phyloP scores from a whole-genome alignment of 2,329 filamentous ascomycete species.

The Ophiostoma perfectum region DNA sequence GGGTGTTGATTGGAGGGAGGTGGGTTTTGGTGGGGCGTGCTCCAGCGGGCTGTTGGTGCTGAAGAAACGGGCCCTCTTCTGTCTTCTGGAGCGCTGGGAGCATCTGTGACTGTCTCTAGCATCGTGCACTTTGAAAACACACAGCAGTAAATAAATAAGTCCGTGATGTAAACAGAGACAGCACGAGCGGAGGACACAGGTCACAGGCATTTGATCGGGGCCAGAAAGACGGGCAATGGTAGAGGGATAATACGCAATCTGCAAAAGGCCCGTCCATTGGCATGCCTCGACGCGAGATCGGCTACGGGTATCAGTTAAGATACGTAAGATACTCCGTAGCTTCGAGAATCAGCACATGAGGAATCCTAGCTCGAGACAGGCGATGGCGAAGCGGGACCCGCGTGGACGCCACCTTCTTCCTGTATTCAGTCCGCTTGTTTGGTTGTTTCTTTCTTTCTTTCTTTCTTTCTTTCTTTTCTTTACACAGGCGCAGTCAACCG shows the following conservation, averaged over 20 bases:
- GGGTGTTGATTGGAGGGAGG: conserved; percentile 24
- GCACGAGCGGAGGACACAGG: conserved; percentile 5
- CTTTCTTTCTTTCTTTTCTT: too few relatives aligned
- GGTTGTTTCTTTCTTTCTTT: too few relatives aligned
- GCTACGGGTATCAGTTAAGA: background rate
- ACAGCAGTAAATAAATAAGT: background rate
- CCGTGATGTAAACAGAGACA: background rate
- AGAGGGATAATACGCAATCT: background rate
- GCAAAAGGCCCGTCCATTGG: conserved; percentile 7
- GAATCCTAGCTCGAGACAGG: background rate
- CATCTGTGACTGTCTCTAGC: background rate
- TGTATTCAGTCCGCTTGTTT: background rate
- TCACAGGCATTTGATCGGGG: background rate
- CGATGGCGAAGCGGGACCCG: background rate
- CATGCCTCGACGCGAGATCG: background rate
- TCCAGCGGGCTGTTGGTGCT: background rate
- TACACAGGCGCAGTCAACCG: background rate
- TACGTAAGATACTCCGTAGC: background rate
- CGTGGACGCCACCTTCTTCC: background rate
- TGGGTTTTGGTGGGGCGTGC: conserved; percentile 20
- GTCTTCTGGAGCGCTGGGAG: background rate
- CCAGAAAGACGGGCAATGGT: background rate
- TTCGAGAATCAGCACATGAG: too few relatives aligned
- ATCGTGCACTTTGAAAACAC: background rate
- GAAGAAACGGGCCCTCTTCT: conserved; percentile 13